Percentiles rank a stretch among this genome's conserved stretches.
Evolutionary conservation across 257 asterid genomes (phyloP).

Genomic region (Echites panduratus): DNA sequence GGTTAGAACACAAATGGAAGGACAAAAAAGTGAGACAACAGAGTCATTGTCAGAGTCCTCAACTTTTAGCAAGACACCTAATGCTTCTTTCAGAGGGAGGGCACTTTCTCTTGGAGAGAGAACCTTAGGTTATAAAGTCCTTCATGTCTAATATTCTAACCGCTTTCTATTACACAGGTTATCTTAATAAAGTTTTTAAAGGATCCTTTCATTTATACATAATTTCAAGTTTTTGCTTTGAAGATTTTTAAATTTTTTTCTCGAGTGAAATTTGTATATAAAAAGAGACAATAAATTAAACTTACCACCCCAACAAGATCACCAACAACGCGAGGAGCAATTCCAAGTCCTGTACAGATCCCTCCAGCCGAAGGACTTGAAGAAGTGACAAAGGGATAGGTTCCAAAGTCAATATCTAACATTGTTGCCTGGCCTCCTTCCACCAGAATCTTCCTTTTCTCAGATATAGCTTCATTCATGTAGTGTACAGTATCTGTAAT

Average conservation of each 20-base stretch:
- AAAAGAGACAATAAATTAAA: conserved; percentile 11
- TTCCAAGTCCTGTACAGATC: conserved; percentile 96
- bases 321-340: conserved; percentile 88
- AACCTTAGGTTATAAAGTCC: neutral
- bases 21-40: neutral
- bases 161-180: neutral
- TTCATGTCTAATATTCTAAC: neutral
- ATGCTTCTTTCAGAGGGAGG: neutral
- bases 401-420: conserved; percentile 94
- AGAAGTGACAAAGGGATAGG: conserved; percentile 92
- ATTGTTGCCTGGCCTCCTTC: conserved; percentile 99
- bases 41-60: neutral
- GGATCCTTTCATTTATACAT: no score
- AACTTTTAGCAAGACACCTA: neutral
- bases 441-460: conserved; percentile 65
- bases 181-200: neutral
- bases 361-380: conserved; percentile 99
- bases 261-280: neutral
- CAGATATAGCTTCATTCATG: conserved; percentile 69
- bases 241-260: neutral
- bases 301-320: conserved; percentile 97
- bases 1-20: neutral
- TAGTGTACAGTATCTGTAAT: conserved; percentile 80
- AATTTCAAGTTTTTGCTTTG: no score
- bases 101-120: neutral